Evolutionary conservation across 148 eudicot genomes (phyloP).

Genomic region (Pouteria glomerata): DNA sequence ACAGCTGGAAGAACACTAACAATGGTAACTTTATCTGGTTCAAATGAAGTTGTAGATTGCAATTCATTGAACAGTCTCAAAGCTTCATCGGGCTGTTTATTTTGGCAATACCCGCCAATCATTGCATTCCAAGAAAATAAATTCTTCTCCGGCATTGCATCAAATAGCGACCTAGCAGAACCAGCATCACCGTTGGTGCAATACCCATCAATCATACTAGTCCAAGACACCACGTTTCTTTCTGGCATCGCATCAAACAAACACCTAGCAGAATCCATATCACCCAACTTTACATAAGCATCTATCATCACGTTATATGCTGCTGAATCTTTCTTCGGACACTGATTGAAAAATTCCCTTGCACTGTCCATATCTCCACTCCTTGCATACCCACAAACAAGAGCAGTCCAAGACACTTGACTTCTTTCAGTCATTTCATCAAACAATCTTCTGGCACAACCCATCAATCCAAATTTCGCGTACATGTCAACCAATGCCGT

Average conservation of each 20-base stretch:
- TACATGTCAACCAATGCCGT: conserved; percentile 77
- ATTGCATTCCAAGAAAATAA: conserved; percentile 71
- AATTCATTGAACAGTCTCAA: conserved; percentile 49
- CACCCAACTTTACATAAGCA: conserved; percentile 60
- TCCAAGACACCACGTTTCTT: conserved; percentile 72
- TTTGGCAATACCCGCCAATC: conserved; percentile 68
- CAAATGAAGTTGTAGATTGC: conserved; percentile 37
- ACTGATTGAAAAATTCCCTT: conserved; percentile 37
- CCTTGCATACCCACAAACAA: conserved; percentile 64
- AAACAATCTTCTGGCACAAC: conserved; percentile 46
- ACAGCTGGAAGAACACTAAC: conserved; percentile 78
- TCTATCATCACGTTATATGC: conserved; percentile 65
- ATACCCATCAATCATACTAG: conserved; percentile 68
- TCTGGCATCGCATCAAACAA: conserved; percentile 48
- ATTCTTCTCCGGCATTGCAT: conserved; percentile 61
- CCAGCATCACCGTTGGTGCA: conserved; percentile 41
- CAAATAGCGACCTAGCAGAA: conserved; percentile 54
- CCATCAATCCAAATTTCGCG: conserved; percentile 49
- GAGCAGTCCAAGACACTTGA: conserved; percentile 68
- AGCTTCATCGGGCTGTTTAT: conserved; percentile 58
- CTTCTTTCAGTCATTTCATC: conserved; percentile 70
- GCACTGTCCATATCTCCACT: conserved; percentile 48
- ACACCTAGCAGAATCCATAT: conserved; percentile 39
- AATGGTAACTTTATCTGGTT: conserved; percentile 65
- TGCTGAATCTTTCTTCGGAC: conserved; percentile 56